Percentiles rank a stretch among this genome's conserved stretches.
phyloP scores from a whole-genome alignment of 75 land plant species.

The Selaginella moellendorffii region DNA sequence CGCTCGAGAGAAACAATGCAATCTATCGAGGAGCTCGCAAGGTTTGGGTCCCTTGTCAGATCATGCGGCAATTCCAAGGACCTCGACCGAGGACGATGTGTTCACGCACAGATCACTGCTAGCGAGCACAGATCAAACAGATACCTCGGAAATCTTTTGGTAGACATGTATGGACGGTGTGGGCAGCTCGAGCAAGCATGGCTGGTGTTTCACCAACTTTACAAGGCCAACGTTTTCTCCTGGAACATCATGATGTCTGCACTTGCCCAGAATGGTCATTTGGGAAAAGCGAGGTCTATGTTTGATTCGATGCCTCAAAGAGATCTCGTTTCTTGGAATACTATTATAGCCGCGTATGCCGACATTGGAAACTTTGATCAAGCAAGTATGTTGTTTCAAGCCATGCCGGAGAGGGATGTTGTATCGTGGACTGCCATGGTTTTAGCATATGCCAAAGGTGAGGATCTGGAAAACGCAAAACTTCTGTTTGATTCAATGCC shows the following conservation, averaged over 20 bases:
- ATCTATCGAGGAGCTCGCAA: neutral
- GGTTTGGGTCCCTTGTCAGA: neutral
- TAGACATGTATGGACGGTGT: conserved; percentile 1
- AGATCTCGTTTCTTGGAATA: neutral
- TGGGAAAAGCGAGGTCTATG: neutral
- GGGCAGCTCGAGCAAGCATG: neutral
- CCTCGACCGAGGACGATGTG: neutral
- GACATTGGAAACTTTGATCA: neutral
- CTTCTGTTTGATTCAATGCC: neutral
- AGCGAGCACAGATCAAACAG: neutral
- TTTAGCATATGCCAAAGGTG: neutral
- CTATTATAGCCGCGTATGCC: neutral
- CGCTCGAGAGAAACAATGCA: neutral
- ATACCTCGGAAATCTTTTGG: conserved; percentile 3
- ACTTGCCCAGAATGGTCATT: neutral
- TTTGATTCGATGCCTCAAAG: neutral
- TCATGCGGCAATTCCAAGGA: neutral
- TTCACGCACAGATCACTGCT: neutral
- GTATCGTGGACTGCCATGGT: neutral
- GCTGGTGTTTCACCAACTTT: neutral
- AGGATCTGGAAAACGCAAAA: neutral
- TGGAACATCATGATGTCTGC: conserved; percentile 6
- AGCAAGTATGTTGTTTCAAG: neutral
- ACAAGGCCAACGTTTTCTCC: neutral
- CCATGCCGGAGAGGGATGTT: conserved; percentile 8